phyloP scores from a whole-genome alignment of 306 rosid species.

The Cucurbita maxima region DNA sequence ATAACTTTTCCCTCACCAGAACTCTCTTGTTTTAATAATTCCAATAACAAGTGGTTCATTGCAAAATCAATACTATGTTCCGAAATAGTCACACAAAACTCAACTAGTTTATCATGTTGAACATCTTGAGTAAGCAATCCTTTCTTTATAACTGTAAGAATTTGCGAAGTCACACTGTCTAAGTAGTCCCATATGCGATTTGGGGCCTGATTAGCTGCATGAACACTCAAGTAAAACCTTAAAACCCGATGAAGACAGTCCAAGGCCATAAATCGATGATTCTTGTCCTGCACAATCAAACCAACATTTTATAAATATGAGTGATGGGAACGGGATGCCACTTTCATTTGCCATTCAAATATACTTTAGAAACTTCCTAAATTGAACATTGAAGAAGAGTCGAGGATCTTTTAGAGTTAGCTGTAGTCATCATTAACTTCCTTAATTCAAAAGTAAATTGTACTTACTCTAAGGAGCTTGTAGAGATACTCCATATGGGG shows the following conservation, averaged over 20 bases:
- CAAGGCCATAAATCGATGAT: constrained; percentile 95
- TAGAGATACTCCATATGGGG: constrained; percentile 98
- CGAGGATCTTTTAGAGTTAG: background rate
- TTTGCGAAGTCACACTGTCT: constrained; percentile 94
- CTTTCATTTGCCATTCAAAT: background rate
- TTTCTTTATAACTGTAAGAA: constrained; percentile 68
- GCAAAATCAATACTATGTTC: constrained; percentile 98
- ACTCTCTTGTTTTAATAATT: constrained; percentile 87
- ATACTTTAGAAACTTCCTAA: background rate
- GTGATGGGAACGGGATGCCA: constrained; percentile 9
- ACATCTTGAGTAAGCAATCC: constrained; percentile 98
- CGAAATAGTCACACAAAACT: constrained; percentile 93
- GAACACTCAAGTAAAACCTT: constrained; percentile 90
- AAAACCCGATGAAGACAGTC: constrained; percentile 97
- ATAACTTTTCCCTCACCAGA: constrained; percentile 96
- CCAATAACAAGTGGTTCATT: constrained; percentile 94
- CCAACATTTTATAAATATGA: constrained; percentile 20
- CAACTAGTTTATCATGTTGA: constrained; percentile 98
- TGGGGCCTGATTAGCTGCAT: constrained; percentile 70
- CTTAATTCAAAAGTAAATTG: background rate
- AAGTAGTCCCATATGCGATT: constrained; percentile 92
- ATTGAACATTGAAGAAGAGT: background rate
- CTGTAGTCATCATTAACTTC: background rate
- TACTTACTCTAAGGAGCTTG: constrained; percentile 85
- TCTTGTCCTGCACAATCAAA: constrained; percentile 77